Evolutionary conservation across 345 rosid species (phyloP), one percentile per base, ranked within the genome.

Genomic region (Citrus trifoliata): DNA sequence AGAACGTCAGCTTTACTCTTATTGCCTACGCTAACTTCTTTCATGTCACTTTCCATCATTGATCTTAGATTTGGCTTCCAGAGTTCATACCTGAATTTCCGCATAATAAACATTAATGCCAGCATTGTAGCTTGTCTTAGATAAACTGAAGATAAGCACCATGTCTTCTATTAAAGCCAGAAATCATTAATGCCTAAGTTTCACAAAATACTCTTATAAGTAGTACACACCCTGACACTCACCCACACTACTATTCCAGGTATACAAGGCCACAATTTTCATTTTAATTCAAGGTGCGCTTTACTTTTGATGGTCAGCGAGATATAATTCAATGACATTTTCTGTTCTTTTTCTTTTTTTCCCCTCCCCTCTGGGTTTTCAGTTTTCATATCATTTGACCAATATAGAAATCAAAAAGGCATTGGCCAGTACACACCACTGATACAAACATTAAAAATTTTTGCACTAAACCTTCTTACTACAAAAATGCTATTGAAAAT

Each of bases 61-160:
- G 99, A 91, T 86, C 99, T 90, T 38, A 93, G 97, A 85, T 95
- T 93, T 79, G 99, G 99, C 85, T 93, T 95, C 99, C 99, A 95
- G 33, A 95, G 93, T 83, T 95, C 94, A 80, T 95, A 89, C 83
- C 98, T 95, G 37, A 35, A 35, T 35, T 35, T 35, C 0, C 25
- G 63, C 61, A 28, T 19, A 48, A 53, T 37, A 76, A 69, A 40
- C 46, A 55, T 14, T 56, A 56, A 30, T 28, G 48, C 77, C 32
- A 28, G 28, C 14, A 35, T 13, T 37, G 71, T 73, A 12, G 62
- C 25, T 63, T 10, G 21, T 63, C 60, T 19, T 22, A 28, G 40
- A 61, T 38, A 24, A 25, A 7, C 21, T 22, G 12, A 32, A 65
- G 22, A 28, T 71, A 56, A 32, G 35, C 30, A 56, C 14, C 66